Evolutionary conservation across 495 filamentous ascomycete species (phyloP), one percentile per base, ranked within the genome.

Genomic region (Geoglossum glabrum): DNA sequence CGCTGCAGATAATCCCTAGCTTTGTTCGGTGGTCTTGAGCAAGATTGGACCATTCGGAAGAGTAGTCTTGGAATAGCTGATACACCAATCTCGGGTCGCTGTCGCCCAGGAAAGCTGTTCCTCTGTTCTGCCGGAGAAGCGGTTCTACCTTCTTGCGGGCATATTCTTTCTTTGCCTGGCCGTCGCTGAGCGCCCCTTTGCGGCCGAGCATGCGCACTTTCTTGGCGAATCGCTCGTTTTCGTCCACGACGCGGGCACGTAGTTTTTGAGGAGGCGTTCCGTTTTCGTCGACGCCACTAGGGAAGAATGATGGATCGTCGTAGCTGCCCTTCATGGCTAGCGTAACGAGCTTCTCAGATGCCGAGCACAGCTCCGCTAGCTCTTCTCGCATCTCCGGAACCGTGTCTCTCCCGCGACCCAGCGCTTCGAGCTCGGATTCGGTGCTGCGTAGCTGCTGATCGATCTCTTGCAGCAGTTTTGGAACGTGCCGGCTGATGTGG

Each of bases 401-500:
- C 0, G 70, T 71, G 40, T 67, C 64, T 0, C 78, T 64, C 9
- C 72, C 64, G 0, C 64, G 64, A 0, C 81, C 79, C 58, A 83
- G 66, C 7, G 36, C 57, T 1, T 70, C 47, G 15, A 77, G 67
- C 9, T 62, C 55, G 0, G 63, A 58, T 59, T 66, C 68, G 54
- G 63, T 61, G 0, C 61, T 59, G 27, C 60, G 64, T 1, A 80
- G 63, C 46, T 68, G 67, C 36, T 69, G 70, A 7, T 52, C 60
- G 26, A 82, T 64, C 13, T 81, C 74, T 15, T 60, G 17, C 58
- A 69, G 70, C 0, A 82, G 70, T 56, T 70, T 67, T 0, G 76
- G 74, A 54, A 81, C 81, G 40, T 76, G 75, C 3, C 69, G 69
- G 21, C 71, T 73, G n/a, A 75, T 73, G 49, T 76, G 64, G 11